These are phyloP conservation scores for Pinus albicaulis DNA, from an alignment of 75 land plant species.

Conservation along the genomic window DNA sequence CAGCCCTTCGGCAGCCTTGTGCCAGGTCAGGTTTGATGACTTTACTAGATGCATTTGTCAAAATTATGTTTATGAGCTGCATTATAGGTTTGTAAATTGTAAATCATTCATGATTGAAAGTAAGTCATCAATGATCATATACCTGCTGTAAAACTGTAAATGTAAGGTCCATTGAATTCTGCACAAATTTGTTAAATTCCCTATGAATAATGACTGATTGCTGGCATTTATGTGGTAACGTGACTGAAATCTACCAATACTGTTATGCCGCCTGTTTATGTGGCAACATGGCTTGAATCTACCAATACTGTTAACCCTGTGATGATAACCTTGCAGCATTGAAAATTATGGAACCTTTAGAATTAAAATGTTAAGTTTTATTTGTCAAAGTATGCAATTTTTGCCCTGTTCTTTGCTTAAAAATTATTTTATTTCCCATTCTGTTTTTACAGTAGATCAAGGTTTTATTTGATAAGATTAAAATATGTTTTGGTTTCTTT, in stretches of 20 bases:
- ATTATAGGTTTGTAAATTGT: neutral
- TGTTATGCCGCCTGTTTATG: no score
- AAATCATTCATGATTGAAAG: neutral
- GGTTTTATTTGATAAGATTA: neutral
- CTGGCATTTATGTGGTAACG: neutral
- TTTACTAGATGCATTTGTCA: neutral
- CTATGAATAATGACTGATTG: neutral
- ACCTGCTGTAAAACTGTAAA: neutral
- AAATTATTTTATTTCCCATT: no score
- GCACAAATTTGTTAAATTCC: neutral
- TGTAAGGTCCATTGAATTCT: neutral
- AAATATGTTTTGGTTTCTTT: slow-evolving; percentile 13
- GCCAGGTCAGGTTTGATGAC: no score
- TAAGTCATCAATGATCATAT: neutral
- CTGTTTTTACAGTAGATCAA: neutral
- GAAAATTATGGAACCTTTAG: neutral
- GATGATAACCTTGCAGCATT: neutral
- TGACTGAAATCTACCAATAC: neutral
- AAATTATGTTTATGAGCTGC: neutral
- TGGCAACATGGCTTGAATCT: neutral
- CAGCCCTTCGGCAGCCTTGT: no score
- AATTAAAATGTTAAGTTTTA: neutral
- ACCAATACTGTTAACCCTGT: neutral
- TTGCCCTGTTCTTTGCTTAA: neutral
- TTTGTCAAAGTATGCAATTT: neutral